A percentile compares a stretch with the other conserved stretches of the same genome.
phyloP scores from a whole-genome alignment of 495 filamentous ascomycete species.

The Lindgomyces ingoldianus region DNA sequence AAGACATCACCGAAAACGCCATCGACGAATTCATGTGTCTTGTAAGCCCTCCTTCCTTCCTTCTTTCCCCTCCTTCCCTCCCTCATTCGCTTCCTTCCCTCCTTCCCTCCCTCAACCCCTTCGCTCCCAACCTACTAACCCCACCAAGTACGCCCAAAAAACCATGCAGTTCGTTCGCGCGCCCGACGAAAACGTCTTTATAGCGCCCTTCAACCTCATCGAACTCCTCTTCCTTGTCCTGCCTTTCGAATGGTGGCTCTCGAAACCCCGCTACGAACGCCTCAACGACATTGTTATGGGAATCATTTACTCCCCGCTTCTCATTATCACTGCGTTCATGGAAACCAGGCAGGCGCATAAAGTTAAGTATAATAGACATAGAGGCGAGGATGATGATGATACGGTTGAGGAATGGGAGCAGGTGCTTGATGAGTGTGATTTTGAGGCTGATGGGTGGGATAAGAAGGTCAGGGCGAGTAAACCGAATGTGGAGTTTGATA shows the following conservation, averaged over 20 bases:
- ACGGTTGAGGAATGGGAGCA: conserved; percentile 91
- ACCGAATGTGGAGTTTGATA: conserved; percentile 75
- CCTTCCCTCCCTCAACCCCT: too few relatives aligned
- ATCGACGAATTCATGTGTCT: conserved; percentile 93
- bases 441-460: conserved; percentile 78
- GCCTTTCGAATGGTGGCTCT: conserved; percentile 96
- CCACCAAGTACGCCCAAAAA: conserved; percentile 64
- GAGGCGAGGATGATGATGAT: conserved; percentile 90
- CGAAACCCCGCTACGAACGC: conserved; percentile 63
- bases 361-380: conserved; percentile 69
- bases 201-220: conserved; percentile 88
- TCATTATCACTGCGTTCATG: conserved; percentile 73
- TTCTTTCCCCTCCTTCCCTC: too few relatives aligned
- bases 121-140: not conserved
- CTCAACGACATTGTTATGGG: conserved; percentile 89
- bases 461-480: conserved; percentile 71
- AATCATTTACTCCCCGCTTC: conserved; percentile 78
- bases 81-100: too few relatives aligned
- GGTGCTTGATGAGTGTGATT: conserved; percentile 67
- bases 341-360: conserved; percentile 69
- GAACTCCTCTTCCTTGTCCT: conserved; percentile 78
- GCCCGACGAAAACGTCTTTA: conserved; percentile 97
- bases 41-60: not conserved
- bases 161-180: conserved; percentile 95
- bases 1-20: conserved; percentile 92